phyloP scores from a whole-genome alignment of 805 yeast genomes.

The Monosporozyma aquatica region DNA sequence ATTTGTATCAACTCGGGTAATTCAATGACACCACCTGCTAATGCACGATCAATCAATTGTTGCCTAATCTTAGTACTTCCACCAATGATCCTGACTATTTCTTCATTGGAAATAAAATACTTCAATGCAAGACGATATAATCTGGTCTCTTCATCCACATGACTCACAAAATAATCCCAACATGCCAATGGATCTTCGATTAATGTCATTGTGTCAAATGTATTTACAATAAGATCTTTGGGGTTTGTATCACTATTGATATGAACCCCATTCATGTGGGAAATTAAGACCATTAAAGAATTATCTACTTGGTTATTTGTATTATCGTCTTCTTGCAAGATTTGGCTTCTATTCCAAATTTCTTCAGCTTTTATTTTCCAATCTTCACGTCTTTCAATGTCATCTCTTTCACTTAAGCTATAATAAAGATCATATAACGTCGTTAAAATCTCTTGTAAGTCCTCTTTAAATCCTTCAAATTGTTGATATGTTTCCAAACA shows the following conservation, averaged over 20 bases:
- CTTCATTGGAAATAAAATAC: constrained; percentile 49
- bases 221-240: constrained; percentile 19
- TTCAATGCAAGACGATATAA: constrained; percentile 57
- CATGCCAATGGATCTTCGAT: constrained; percentile 50
- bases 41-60: constrained; percentile 44
- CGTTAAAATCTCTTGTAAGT: constrained; percentile 61
- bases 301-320: constrained; percentile 32
- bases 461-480: constrained; percentile 60
- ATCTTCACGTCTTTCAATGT: constrained; percentile 29
- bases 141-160: constrained; percentile 47
- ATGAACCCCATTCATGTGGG: constrained; percentile 34
- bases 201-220: constrained; percentile 48
- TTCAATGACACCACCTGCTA: constrained; percentile 46
- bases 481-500: constrained; percentile 70
- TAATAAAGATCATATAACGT: constrained; percentile 80
- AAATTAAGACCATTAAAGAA: constrained; percentile 30
- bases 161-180: constrained; percentile 48
- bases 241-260: constrained; percentile 27
- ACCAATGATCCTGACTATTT: constrained; percentile 44
- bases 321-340: constrained; percentile 37
- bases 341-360: constrained; percentile 40
- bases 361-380: constrained; percentile 63
- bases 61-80: constrained; percentile 37
- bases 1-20: constrained; percentile 72
- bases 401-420: constrained; percentile 40